A percentile compares a stretch with the other conserved stretches of the same genome.
phyloP scores from a whole-genome alignment of 495 filamentous ascomycete species.

The Talaromyces wortmannii region DNA sequence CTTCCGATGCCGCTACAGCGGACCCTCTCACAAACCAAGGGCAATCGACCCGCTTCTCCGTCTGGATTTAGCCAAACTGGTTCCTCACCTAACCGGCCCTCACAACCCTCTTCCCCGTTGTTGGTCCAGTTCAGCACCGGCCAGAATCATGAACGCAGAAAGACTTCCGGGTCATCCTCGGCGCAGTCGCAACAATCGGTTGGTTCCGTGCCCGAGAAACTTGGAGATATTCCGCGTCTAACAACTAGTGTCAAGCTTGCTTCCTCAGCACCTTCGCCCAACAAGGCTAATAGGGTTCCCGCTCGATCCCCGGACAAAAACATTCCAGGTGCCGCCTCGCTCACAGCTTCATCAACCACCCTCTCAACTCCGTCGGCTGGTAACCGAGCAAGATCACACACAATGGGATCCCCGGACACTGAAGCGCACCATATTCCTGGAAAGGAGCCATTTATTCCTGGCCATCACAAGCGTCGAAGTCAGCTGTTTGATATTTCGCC shows the following conservation, averaged over 20 bases:
- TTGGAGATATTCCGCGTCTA: constrained; percentile 63
- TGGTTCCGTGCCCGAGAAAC: constrained; percentile 60
- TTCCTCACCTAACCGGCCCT: constrained; percentile 78
- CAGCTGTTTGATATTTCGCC: constrained; percentile 95
- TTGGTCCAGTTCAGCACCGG: constrained; percentile 88
- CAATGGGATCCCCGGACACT: constrained; percentile 89
- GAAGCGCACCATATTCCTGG: constrained; percentile 43
- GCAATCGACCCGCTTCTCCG: constrained; percentile 79
- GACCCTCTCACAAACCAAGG: constrained; percentile 70
- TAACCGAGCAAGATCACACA: constrained; percentile 76
- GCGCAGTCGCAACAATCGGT: constrained; percentile 72
- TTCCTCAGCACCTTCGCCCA: constrained; percentile 66
- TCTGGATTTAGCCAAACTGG: constrained; percentile 71
- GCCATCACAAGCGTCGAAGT: constrained; percentile 84
- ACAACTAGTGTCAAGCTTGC: constrained; percentile 52
- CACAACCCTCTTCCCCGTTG: constrained; percentile 91
- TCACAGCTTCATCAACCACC: too few relatives aligned
- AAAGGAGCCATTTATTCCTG: constrained; percentile 61
- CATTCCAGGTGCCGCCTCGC: constrained; percentile 20
- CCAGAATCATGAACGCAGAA: constrained; percentile 61
- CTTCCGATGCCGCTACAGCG: constrained; percentile 74
- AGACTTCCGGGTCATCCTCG: constrained; percentile 84
- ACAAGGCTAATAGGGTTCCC: constrained; percentile 60
- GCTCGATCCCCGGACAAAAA: constrained; percentile 48
- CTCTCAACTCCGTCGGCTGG: constrained; percentile 25